Evolutionary conservation across 305 asterid genomes (phyloP).

Genomic region (Solanum hybrid): DNA sequence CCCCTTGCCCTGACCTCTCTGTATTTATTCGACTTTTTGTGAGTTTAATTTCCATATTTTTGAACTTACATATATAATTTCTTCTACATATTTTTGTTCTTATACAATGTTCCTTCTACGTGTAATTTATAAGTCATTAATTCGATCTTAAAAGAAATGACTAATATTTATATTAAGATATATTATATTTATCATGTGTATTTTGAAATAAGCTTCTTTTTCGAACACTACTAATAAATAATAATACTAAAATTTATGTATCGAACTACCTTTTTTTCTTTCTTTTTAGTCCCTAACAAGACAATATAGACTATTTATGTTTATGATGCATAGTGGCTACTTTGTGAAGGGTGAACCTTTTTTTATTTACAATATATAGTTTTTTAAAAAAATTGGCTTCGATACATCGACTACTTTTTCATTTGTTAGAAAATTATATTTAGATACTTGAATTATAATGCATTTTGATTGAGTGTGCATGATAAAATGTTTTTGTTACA

Average conservation of each 20-base stretch:
- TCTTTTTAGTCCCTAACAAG: too few species aligned
- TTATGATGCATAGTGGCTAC: background rate
- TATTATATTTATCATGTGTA: background rate
- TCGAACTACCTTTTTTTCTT: too few species aligned
- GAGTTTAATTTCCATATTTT: too few species aligned
- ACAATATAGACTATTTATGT: background rate
- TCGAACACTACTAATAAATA: background rate
- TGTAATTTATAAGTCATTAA: background rate
- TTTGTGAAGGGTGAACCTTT: background rate
- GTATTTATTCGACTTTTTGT: background rate
- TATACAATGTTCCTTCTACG: background rate
- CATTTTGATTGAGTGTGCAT: background rate
- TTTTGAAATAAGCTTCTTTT: background rate
- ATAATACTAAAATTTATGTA: background rate
- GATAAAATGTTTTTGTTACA: too few species aligned
- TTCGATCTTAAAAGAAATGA: background rate
- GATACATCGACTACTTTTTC: too few species aligned
- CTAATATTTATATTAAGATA: background rate
- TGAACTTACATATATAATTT: too few species aligned
- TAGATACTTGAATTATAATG: background rate
- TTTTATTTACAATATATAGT: background rate
- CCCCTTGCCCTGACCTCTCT: too few species aligned
- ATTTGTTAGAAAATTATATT: background rate
- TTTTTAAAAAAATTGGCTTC: too few species aligned
- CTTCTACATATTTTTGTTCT: too few species aligned